Base-by-base conservation (phyloP, 306 rosid species). In the Vigna trinervia region DNA sequence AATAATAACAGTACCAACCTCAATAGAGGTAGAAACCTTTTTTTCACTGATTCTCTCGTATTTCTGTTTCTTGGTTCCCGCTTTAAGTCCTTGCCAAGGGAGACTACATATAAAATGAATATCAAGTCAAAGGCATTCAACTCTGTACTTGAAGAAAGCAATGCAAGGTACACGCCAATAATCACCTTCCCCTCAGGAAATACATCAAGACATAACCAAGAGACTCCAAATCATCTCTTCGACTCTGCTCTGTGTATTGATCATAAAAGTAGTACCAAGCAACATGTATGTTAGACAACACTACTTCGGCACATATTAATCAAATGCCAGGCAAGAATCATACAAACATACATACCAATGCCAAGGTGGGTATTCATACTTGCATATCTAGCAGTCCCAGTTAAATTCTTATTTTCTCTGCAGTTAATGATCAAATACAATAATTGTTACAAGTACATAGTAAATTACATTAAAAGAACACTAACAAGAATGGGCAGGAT, bases 361-460 rank as follows among this genome's bases (percentile, higher is more conserved):
- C 69, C 69, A 36, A 63, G 69, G 69, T 63, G 69, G 30, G 97
- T 92, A 80, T 92, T 92, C 92, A 90, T 87, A 88, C 97, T 92
- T 8, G 97, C 97, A 83, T 92, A 92, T 90, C 97, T 88, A 19
- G 97, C 97, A 51, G 97, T 92, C 73, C 97, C 97, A 39, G 97
- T 92, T 89, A 92, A 82, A 86, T 90, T 92, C 89, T 92, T 92
- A 68, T 92, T 92, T 82, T 92, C 97, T 83, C 97, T 92, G 85
- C 83, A 83, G 71, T 17, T 36, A 58, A 75, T 17, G 39, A 78
- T 59, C 52, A 82, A 75, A 77, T 13, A 45, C 46, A 43, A 52
- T 56, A 76, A 1, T 26, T 23, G 41, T 50, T 20, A 38, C 26
- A 32, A 7, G 32, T 5, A 54, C 9, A 59, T 19, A 63, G 19